Conservation (phyloP, 2,329 filamentous ascomycete genomes). For the Periconia macrospinosa region DNA sequence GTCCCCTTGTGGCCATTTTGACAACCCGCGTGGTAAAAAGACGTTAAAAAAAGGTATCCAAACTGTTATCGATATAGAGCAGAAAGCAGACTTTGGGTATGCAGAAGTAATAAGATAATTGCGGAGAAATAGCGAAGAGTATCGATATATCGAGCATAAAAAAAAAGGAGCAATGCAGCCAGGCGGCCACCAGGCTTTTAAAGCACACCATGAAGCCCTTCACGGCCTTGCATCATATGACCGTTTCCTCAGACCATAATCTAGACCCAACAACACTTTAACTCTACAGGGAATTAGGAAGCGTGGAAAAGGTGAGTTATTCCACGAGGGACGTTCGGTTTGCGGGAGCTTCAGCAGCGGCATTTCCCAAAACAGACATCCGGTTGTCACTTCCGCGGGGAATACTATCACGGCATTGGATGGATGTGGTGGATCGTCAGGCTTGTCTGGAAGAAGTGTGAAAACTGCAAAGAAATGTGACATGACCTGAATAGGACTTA, state of each 20-base stretch:
- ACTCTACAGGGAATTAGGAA: slow-evolving; percentile 3
- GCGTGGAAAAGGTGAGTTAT: neutral
- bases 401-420: slow-evolving; percentile 5
- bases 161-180: neutral
- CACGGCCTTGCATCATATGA: slow-evolving; percentile 5
- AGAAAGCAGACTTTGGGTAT: neutral
- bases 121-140: neutral
- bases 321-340: slow-evolving; percentile 5
- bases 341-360: neutral
- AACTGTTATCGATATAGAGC: neutral
- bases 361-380: slow-evolving; percentile 10
- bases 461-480: neutral
- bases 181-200: neutral
- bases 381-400: slow-evolving; percentile 9
- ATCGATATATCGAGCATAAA: neutral
- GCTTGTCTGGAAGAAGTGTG: neutral
- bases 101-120: neutral
- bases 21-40: neutral
- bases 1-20: slow-evolving; percentile 18
- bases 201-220: neutral
- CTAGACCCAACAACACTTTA: slow-evolving; percentile 1
- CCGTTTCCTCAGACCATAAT: neutral
- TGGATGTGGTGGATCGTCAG: neutral
- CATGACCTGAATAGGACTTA: neutral
- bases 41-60: neutral